phyloP scores from a whole-genome alignment of 768 basidiomycete species.

The Kwoniella sp. region DNA sequence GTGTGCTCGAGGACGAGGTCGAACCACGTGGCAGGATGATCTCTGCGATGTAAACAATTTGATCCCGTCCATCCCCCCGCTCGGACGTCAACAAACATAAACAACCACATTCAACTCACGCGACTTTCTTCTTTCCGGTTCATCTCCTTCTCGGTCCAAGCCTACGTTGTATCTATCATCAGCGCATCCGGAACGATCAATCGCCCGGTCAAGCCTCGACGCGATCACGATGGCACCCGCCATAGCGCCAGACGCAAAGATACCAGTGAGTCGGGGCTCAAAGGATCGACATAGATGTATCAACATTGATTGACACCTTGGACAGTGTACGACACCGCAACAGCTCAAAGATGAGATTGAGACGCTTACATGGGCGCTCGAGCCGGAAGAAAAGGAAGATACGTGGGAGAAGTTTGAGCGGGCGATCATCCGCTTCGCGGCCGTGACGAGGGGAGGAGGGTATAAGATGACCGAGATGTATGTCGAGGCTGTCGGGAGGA shows the following conservation, averaged over 20 bases:
- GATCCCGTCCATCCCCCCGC: neutral
- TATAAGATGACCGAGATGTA: constrained; percentile 41
- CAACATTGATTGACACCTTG: too few relatives aligned
- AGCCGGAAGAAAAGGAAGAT: constrained; percentile 51
- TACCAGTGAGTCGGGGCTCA: constrained; percentile 40
- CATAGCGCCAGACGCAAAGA: constrained; percentile 40
- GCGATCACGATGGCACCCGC: constrained; percentile 29
- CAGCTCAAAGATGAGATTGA: constrained; percentile 48
- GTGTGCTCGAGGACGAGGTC: too few relatives aligned
- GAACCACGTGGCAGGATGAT: too few relatives aligned
- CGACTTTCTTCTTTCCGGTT: neutral
- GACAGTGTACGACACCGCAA: constrained; percentile 45
- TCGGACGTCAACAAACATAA: neutral
- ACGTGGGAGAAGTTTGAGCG: constrained; percentile 53
- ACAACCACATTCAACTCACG: neutral
- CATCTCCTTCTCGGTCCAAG: neutral
- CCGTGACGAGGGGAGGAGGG: constrained; percentile 51
- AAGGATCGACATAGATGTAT: too few relatives aligned
- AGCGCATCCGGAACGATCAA: too few relatives aligned
- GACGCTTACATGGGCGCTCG: constrained; percentile 37
- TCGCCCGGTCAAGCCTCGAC: too few relatives aligned
- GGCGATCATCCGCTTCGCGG: constrained; percentile 51
- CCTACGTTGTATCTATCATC: too few relatives aligned
- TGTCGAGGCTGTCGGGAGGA: constrained; percentile 44
- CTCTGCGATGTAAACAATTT: too few relatives aligned